These are phyloP conservation scores for Aspergillus tamarii DNA, from an alignment of 2,329 filamentous ascomycete species.

Conservation along the genomic window DNA sequence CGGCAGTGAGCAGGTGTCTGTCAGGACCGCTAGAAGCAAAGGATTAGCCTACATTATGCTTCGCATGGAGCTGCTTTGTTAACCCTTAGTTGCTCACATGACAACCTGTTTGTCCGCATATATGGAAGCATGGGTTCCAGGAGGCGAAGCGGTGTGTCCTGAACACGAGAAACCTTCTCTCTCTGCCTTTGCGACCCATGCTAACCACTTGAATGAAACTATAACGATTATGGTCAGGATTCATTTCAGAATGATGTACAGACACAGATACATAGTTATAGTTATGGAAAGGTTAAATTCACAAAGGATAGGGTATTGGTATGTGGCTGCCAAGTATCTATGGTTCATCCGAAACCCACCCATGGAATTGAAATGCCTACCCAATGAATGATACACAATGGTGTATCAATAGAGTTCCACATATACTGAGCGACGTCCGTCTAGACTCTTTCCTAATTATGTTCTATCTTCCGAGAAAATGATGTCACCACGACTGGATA, in stretches of 20 bases:
- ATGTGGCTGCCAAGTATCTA: not conserved
- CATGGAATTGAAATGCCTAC: not conserved
- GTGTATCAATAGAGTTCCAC: not conserved
- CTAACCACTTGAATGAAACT: not conserved
- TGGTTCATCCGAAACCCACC: not conserved
- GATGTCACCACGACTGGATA: not conserved
- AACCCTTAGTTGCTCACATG: not conserved
- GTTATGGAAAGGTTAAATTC: too few relatives aligned
- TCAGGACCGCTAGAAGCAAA: too few relatives aligned
- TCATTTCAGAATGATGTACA: too few relatives aligned
- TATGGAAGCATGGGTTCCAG: not conserved
- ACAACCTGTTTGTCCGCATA: not conserved
- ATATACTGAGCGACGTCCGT: not conserved
- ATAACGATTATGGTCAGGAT: too few relatives aligned
- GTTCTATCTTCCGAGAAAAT: not conserved
- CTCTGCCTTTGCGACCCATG: not conserved
- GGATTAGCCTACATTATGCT: too few relatives aligned
- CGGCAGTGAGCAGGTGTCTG: too few relatives aligned
- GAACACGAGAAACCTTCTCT: not conserved
- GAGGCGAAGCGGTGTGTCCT: not conserved
- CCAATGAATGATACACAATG: not conserved
- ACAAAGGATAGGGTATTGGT: not conserved
- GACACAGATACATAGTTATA: too few relatives aligned
- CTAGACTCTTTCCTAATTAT: not conserved
- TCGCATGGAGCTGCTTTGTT: not conserved